A percentile compares a stretch with the other conserved stretches of the same genome.
Evolutionary conservation across 176 grass and related monocot genomes (phyloP).

Genomic region (Saccharum spontaneum): DNA sequence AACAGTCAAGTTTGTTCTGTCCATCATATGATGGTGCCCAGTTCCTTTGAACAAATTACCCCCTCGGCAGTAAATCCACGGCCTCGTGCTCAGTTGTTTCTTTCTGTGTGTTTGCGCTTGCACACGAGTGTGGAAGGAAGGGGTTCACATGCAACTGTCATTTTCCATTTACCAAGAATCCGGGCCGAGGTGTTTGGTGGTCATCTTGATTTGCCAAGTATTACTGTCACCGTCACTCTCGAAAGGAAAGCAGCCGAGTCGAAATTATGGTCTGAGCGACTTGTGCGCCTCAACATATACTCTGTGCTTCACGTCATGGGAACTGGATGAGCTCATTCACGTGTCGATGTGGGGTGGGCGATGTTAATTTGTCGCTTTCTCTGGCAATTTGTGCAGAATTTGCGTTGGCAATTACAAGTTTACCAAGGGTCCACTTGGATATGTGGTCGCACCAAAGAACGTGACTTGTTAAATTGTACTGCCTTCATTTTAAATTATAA

Average conservation of each 20-base stretch:
- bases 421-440: not conserved
- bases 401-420: not conserved
- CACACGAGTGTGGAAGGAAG: not conserved
- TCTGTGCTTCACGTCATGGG: not conserved
- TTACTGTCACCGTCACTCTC: not conserved
- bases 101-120: not conserved
- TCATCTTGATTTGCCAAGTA: not conserved
- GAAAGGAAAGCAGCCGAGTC: constrained; percentile 14
- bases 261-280: not conserved
- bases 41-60: not conserved
- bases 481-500: no score
- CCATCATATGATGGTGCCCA: not conserved
- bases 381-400: not conserved
- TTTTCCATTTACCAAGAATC: not conserved
- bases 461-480: not conserved
- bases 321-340: constrained; percentile 14
- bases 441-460: not conserved
- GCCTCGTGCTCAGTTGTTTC: not conserved
- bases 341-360: not conserved
- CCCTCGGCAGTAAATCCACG: not conserved
- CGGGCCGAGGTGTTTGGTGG: not conserved
- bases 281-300: not conserved
- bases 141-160: not conserved
- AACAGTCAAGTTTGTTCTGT: not conserved
- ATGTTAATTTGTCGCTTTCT: not conserved